Conservation (phyloP, 2,329 filamentous ascomycete genomes). For the Botrytis medusae region DNA sequence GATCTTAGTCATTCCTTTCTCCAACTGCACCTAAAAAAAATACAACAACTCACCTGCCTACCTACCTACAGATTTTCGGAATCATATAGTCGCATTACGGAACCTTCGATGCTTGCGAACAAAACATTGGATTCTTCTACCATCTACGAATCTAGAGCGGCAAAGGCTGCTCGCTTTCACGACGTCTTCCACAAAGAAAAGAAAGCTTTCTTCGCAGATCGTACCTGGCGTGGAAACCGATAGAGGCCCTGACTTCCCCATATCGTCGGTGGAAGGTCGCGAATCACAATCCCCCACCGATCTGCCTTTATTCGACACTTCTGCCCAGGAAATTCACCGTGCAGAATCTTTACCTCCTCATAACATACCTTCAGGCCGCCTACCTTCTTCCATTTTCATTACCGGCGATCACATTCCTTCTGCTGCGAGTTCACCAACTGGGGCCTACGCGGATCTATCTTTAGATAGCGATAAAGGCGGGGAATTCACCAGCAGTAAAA, state of each 20-base stretch:
- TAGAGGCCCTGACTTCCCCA: slow-evolving; percentile 36
- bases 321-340: slow-evolving; percentile 24
- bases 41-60: background rate
- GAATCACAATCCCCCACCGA: slow-evolving; percentile 49
- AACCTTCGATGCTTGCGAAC: slow-evolving; percentile 24
- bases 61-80: slow-evolving; percentile 15
- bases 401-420: slow-evolving; percentile 54
- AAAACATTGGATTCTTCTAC: slow-evolving; percentile 27
- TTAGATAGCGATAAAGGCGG: slow-evolving; percentile 55
- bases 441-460: slow-evolving; percentile 57
- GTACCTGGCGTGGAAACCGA: slow-evolving; percentile 29
- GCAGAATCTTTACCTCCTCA: slow-evolving; percentile 48
- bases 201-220: slow-evolving; percentile 56
- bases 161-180: slow-evolving; percentile 65
- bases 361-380: slow-evolving; percentile 48
- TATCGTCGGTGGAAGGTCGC: slow-evolving; percentile 40
- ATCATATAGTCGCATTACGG: slow-evolving; percentile 22
- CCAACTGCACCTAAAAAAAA: background rate
- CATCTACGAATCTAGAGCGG: slow-evolving; percentile 35
- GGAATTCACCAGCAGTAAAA: slow-evolving; percentile 32
- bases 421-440: slow-evolving; percentile 57
- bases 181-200: slow-evolving; percentile 74
- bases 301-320: slow-evolving; percentile 44
- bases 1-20: slow-evolving; percentile 3
- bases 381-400: slow-evolving; percentile 44